Base-by-base conservation (phyloP, 129 eudicot species). In the Smallanthus sonchifolius region DNA sequence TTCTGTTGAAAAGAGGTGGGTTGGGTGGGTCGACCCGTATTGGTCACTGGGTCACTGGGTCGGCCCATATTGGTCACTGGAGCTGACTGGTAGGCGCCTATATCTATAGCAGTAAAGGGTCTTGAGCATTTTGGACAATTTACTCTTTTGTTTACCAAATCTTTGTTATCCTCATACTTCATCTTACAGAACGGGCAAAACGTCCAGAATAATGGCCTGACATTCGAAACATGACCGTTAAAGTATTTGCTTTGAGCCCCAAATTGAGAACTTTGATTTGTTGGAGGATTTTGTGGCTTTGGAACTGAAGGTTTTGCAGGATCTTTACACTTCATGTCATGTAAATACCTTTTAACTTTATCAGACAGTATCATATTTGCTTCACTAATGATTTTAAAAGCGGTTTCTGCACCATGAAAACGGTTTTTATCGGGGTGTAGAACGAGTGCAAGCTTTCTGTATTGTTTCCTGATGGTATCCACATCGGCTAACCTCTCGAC, bases 391-490 rank as follows among this genome's bases (percentile, higher is more conserved):
- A 94, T 77, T 86, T 90, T 94, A 73, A 94, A 94, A 61, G 98
- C 98, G 76, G 96, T 83, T 86, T 94, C 98, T 39, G 98, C 98
- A 60, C 98, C 98, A 15, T 91, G 87, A 65, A 86, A 88, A 38
- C 83, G 84, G 84, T 94, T 94, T 75, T 94, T 94, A 68, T 94
- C 98, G 2, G 98, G 98, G 80, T 94, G 98, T 40, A 94, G 92
- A 67, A 48, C 17, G 4, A 94, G 91, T 40, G 98, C 98, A 67
- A 94, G 92, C 74, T 86, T 85, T 56, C 92, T 73, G 67, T 88
- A 94, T 32, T 94, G 98, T 72, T 94, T 94, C 84, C 69, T 88
- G 74, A 90, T 80, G 6, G 86, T 77, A 13, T 48, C 69, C 36
- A 86, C 97, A 79, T 94, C 98, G 13, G 96, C 85, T 51, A 75